Base-by-base conservation (phyloP, 2,329 filamentous ascomycete species). In the Whalleya microplaca region DNA sequence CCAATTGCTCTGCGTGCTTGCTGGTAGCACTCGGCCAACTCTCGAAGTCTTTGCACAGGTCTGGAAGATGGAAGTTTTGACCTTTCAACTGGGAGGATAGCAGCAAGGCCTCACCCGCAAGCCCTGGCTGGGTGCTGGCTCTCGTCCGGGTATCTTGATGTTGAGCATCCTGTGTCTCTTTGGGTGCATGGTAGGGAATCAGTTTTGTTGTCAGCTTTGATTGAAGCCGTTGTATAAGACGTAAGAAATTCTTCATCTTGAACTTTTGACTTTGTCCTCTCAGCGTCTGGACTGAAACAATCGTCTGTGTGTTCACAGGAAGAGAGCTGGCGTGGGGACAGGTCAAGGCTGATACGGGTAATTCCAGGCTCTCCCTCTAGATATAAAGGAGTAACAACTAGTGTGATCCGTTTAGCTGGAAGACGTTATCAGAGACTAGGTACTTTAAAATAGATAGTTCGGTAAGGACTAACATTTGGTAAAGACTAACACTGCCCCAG, bases 1-100 rank as follows among this genome's bases (percentile, higher is more conserved):
- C 59, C 7, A 69, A 48, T 49, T 64, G 55, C 21, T 60, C 21
- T 21, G 56, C 53, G 46, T 69, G 57, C 45, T 61, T 62, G 43
- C 67, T 69, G 2, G 57, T 62, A 27, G 63, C 63, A 8, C 61
- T 44, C 2, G 66, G 67, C 65, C 66, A 69, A 0, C 61, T 62
- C 37, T 59, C 47, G 48, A 69, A 67, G n/a, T 63, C 52, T 20
- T 65, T 63, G 48, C 64, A 67, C 20, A 68, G 56, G 37, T 69
- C 64, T 37, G 66, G 61, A 5, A 68, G 55, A 46, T 53, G 66
- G 40, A 68, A 58, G 2, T 42, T 60, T 50, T 69, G 59, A 8
- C 67, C 65, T 40, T 55, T 21, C 12, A 69, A 55, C 42, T 65
- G 54, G 20, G 55, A 55, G 46, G 65, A 66, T 21, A 69, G 18